A percentile compares a stretch with the other conserved stretches of the same genome.
These are phyloP conservation scores for Xylaria intraflava DNA, from an alignment of 495 filamentous ascomycete genomes.

Conservation along the genomic window DNA sequence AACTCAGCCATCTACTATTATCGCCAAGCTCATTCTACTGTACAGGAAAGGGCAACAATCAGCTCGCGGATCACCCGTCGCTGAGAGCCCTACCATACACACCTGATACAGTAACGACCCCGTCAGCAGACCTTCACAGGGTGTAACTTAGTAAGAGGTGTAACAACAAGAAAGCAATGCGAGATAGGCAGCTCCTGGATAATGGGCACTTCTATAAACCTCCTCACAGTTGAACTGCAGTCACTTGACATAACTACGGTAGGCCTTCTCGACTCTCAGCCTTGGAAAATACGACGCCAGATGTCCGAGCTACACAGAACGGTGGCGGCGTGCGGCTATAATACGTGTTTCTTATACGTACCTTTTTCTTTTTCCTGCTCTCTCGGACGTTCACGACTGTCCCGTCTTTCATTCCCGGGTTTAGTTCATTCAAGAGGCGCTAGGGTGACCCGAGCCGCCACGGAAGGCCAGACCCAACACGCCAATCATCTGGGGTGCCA, in stretches of 20 bases:
- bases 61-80: conserved; percentile 21
- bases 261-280: conserved; percentile 11
- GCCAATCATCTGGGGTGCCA: conserved; percentile 11
- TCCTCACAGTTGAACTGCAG: conserved; percentile 23
- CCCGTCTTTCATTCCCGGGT: conserved; percentile 6
- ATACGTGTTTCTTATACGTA: conserved; percentile 9
- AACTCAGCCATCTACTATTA: not conserved
- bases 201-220: conserved; percentile 24
- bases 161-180: conserved; percentile 21
- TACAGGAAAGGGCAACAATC: conserved; percentile 14
- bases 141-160: conserved; percentile 24
- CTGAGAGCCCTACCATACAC: conserved; percentile 23
- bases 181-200: conserved; percentile 18
- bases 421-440: conserved; percentile 10
- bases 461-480: conserved; percentile 10
- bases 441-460: conserved; percentile 13
- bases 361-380: conserved; percentile 11
- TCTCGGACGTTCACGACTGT: not conserved
- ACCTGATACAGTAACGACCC: conserved; percentile 27
- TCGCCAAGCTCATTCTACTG: not conserved
- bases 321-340: conserved; percentile 5
- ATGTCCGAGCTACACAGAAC: conserved; percentile 3
- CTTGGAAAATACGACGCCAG: conserved; percentile 2
- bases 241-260: conserved; percentile 15
- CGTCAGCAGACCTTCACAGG: conserved; percentile 30